Base-by-base conservation (phyloP, 2,329 filamentous ascomycete species). In the Aspergillus tamarii region DNA sequence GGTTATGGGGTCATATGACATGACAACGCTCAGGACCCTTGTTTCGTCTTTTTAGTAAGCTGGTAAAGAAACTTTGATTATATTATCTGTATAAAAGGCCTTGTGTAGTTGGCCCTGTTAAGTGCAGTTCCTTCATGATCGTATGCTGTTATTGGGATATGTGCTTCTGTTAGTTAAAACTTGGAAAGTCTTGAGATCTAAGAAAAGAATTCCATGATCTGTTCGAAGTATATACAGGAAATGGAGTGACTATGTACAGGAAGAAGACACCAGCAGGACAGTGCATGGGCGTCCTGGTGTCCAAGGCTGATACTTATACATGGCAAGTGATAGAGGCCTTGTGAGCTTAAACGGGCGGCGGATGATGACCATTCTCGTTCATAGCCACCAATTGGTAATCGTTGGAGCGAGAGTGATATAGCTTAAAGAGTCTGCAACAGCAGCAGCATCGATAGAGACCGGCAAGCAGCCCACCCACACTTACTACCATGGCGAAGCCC, bases 331-430 rank as follows among this genome's bases (percentile, higher is more conserved):
- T n/a, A 41, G 0, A 45, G 14, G 14, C 14, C 19, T 32, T 1
- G n/a, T n/a, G 19, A 16, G 11, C 8, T 60, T 30, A 65, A 6
- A 61, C 64, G 0, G 61, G 36, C 10, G 61, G 36, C 10, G 23
- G 23, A 3, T 12, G 26, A 2, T 60, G 30, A 7, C 62, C 60
- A 32, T 52, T 61, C 2, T 67, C 67, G 23, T 59, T 57, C 34
- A 68, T 61, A 10, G 64, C 60, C 5, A 70, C 59, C 21, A 69
- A 50, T 48, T 66, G 63, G 36, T 70, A 70, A 9, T 65, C 64
- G 30, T 36, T 61, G 1, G 64, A 58, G 3, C 57, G 67, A 48
- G 41, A 63, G 14, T 48, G 57, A 41, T 53, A 58, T 28, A 54
- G 62, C 16, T 48, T 34, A 12, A 59, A 55, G 12, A 54, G 32